A percentile compares a stretch with the other conserved stretches of the same genome.
Conservation (phyloP, 805 yeast genomes). For the Sungouiella blattae region DNA sequence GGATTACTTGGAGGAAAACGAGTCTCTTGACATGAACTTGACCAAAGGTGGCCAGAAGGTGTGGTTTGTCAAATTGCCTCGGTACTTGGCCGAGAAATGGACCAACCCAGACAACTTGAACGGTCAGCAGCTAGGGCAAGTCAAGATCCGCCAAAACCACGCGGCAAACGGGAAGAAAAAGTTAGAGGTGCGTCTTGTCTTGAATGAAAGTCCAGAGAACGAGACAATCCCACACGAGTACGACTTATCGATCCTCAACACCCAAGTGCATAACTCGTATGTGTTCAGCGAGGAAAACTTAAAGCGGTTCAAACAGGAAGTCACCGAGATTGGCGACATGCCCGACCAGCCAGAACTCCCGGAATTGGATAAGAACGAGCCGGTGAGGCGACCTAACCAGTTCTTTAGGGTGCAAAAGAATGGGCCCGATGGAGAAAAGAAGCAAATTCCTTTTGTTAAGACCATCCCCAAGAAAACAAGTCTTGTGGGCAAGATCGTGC, state of each 20-base stretch:
- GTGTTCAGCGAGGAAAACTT: conserved; percentile 81
- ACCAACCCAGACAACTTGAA: conserved; percentile 52
- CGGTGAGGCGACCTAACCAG: conserved; percentile 13
- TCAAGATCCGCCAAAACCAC: conserved; percentile 60
- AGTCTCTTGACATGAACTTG: conserved; percentile 75
- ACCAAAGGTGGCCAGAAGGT: conserved; percentile 62
- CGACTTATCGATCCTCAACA: conserved; percentile 73
- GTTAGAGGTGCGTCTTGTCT: conserved; percentile 52
- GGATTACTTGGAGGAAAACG: conserved; percentile 51
- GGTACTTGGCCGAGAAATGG: conserved; percentile 82
- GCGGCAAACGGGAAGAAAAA: conserved; percentile 22
- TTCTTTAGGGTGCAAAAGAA: conserved; percentile 33
- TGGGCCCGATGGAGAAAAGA: conserved; percentile 21
- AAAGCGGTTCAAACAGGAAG: conserved; percentile 30
- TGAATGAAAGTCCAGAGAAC: conserved; percentile 44
- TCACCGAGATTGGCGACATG: conserved; percentile 49
- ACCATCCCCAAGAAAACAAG: conserved; percentile 88
- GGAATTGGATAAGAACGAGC: conserved; percentile 13
- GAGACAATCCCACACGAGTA: conserved; percentile 72
- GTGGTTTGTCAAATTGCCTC: conserved; percentile 91
- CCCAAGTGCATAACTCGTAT: conserved; percentile 78
- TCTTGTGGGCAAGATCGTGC: conserved; percentile 80
- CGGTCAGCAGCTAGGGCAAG: conserved; percentile 78
- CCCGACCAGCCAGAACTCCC: conserved; percentile 49
- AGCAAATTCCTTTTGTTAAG: conserved; percentile 75